These are phyloP conservation scores for Termitomyces sp. DNA, from an alignment of 768 basidiomycete genomes.

Conservation along the genomic window DNA sequence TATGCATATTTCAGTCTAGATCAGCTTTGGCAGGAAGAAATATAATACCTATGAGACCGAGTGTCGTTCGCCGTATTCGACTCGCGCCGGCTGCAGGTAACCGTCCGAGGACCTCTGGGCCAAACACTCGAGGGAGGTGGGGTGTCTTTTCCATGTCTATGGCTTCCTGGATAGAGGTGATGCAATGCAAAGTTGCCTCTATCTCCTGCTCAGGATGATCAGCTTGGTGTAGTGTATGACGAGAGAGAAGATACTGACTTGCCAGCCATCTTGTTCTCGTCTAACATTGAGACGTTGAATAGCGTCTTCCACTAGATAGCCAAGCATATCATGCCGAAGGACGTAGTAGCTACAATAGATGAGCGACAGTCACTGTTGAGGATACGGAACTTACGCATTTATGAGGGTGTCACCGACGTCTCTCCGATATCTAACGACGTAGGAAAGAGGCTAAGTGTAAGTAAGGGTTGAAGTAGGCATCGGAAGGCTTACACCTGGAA, in stretches of 20 bases:
- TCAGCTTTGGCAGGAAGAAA: neutral
- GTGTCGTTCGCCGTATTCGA: conserved; percentile 68
- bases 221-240: neutral
- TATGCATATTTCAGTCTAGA: neutral
- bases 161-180: conserved; percentile 86
- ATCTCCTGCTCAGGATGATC: conserved; percentile 51
- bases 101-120: conserved; percentile 63
- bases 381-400: conserved; percentile 63
- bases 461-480: neutral
- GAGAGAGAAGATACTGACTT: conserved; percentile 42
- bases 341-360: conserved; percentile 67
- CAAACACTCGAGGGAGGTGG: conserved; percentile 64
- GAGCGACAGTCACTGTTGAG: neutral
- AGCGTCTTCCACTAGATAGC: conserved; percentile 62
- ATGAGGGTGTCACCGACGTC: conserved; percentile 87
- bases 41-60: conserved; percentile 68
- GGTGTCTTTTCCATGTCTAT: conserved; percentile 52
- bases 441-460: neutral
- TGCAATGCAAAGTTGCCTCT: conserved; percentile 83
- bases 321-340: conserved; percentile 79
- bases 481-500: conserved; percentile 63
- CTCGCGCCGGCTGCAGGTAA: conserved; percentile 63
- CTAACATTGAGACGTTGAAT: conserved; percentile 45
- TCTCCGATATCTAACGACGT: conserved; percentile 60
- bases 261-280: conserved; percentile 59